Percentiles rank a stretch among this genome's conserved stretches.
Conservation (phyloP, 768 basidiomycete species). For the Phaffia australis region DNA sequence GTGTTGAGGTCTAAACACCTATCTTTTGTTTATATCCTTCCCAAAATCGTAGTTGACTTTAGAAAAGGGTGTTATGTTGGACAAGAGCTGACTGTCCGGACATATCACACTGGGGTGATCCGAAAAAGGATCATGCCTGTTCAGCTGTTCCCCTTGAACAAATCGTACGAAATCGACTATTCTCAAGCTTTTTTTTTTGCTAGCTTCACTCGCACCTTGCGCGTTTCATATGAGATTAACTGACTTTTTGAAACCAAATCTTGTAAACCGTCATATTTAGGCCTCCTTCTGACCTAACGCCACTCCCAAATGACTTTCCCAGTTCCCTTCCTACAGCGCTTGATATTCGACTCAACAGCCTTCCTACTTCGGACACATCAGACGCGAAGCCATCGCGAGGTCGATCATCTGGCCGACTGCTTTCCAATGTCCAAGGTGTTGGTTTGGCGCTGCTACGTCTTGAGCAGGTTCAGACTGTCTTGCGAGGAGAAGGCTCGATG, state of each 20-base stretch:
- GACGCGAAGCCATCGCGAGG: constrained; percentile 19
- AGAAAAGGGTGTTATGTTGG: constrained; percentile 97
- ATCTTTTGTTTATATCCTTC: neutral
- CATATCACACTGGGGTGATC: constrained; percentile 84
- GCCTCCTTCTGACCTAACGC: constrained; percentile 23
- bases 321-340: constrained; percentile 16
- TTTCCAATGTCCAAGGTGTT: constrained; percentile 40
- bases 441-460: constrained; percentile 71
- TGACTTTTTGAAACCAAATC: no score
- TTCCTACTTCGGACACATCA: constrained; percentile 22
- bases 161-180: constrained; percentile 29
- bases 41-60: constrained; percentile 61
- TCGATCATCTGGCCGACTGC: constrained; percentile 4
- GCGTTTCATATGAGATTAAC: no score
- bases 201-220: constrained; percentile 11
- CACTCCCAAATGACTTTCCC: constrained; percentile 21
- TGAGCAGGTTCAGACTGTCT: constrained; percentile 54
- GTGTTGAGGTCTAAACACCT: neutral
- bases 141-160: constrained; percentile 43
- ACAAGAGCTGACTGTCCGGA: constrained; percentile 91
- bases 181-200: neutral
- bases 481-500: constrained; percentile 27
- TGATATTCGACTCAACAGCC: constrained; percentile 21
- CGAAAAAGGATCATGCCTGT: constrained; percentile 84
- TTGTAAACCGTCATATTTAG: no score